A percentile compares a stretch with the other conserved stretches of the same genome.
These are phyloP conservation scores for Zostera marina DNA, from an alignment of 116 monocot species.

Conservation along the genomic window DNA sequence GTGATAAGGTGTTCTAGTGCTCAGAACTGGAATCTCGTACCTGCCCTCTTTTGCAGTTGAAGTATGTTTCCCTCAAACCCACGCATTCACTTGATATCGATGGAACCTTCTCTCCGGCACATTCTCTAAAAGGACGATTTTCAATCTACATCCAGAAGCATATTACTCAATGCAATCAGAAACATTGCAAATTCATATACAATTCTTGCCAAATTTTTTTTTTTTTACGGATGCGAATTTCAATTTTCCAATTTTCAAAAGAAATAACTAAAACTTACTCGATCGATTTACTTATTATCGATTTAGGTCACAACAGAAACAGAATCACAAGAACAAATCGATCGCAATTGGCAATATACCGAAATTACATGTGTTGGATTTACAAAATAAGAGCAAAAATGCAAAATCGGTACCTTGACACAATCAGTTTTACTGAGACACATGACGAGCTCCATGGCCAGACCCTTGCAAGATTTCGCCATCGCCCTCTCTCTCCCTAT, in stretches of 20 bases:
- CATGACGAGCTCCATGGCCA: conserved; percentile 90
- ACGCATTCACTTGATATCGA: conserved; percentile 78
- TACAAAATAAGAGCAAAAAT: background rate
- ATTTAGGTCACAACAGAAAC: no score
- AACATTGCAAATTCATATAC: no score
- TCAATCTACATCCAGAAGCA: conserved; percentile 13
- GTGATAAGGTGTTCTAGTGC: no score
- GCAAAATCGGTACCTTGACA: conserved; percentile 43
- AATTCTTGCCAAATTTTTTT: no score
- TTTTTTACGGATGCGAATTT: no score
- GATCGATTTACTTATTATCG: no score
- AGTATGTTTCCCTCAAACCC: conserved; percentile 92
- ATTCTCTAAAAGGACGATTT: conserved; percentile 44
- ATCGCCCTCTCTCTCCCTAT: conserved; percentile 10
- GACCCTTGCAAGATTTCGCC: conserved; percentile 81
- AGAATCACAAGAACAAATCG: no score
- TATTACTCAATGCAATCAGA: background rate
- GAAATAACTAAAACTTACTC: no score
- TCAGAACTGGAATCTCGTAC: conserved; percentile 16
- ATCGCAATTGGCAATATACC: no score
- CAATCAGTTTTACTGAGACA: conserved; percentile 87
- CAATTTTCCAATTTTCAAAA: no score
- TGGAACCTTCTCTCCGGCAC: conserved; percentile 85
- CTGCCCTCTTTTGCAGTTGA: conserved; percentile 98
- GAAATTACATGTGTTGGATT: no score